These are phyloP conservation scores for Salix suchowensis DNA, from an alignment of 345 rosid species.

Conservation along the genomic window DNA sequence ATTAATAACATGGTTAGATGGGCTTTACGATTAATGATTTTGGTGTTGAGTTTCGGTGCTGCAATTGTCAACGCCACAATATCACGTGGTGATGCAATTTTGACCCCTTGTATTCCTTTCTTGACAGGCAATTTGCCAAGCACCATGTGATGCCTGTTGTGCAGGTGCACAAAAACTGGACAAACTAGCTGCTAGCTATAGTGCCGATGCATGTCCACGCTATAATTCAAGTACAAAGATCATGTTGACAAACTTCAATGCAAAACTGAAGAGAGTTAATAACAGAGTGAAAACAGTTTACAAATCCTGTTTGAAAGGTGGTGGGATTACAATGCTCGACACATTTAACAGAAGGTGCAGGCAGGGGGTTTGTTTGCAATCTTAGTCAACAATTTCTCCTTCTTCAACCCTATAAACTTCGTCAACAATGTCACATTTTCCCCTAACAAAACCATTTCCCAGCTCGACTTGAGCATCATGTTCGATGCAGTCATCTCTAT, in stretches of 20 bases:
- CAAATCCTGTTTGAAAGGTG: background rate
- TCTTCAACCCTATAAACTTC: constrained; percentile 23
- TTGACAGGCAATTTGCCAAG: too few species aligned
- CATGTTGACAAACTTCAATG: background rate
- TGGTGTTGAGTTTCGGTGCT: too few species aligned
- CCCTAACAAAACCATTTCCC: background rate
- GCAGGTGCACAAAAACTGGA: too few species aligned
- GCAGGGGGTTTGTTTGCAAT: background rate
- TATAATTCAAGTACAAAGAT: too few species aligned
- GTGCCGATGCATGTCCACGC: too few species aligned
- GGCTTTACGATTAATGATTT: too few species aligned
- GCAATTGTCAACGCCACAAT: too few species aligned
- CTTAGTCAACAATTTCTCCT: constrained; percentile 59
- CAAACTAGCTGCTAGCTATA: too few species aligned
- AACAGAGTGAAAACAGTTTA: background rate
- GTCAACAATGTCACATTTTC: background rate
- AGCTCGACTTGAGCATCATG: constrained; percentile 2
- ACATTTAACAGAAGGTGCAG: background rate
- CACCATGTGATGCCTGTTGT: too few species aligned
- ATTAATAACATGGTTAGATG: too few species aligned
- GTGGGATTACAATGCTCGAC: background rate
- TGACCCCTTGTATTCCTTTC: too few species aligned
- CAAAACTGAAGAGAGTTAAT: background rate
- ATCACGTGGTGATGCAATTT: too few species aligned
- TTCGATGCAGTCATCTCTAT: background rate